Evolutionary conservation across 225 moss, liverwort and hornwort species (phyloP).

Genomic region (Polytrichum commune): DNA sequence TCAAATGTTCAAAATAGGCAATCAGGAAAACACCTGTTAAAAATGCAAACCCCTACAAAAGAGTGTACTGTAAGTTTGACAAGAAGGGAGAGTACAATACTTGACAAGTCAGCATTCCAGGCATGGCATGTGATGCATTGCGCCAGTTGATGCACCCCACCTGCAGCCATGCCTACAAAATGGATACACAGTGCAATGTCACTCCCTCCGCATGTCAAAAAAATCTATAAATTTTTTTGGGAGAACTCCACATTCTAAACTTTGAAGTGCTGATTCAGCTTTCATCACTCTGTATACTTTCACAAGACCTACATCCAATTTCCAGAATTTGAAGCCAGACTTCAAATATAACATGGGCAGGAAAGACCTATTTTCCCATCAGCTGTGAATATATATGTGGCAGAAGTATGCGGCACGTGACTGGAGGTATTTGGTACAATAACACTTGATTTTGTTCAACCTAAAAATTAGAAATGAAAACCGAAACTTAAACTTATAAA

Average conservation of each 20-base stretch:
- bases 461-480: too few relatives aligned
- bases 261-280: too few relatives aligned
- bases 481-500: too few relatives aligned
- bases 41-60: slow-evolving; percentile 9
- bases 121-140: slow-evolving; percentile 93
- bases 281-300: neutral
- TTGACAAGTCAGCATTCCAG: slow-evolving; percentile 94
- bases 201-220: neutral
- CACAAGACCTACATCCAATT: neutral
- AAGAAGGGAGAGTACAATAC: slow-evolving; percentile 28
- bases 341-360: neutral
- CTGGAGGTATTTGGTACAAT: too few relatives aligned
- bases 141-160: slow-evolving; percentile 91
- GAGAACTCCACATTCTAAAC: too few relatives aligned
- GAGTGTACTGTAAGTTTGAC: neutral
- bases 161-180: slow-evolving; percentile 74
- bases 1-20: neutral
- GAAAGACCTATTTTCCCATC: neutral
- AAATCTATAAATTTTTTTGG: too few relatives aligned
- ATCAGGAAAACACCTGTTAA: neutral
- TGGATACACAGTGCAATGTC: neutral
- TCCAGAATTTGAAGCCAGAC: neutral
- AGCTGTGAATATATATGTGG: too few relatives aligned
- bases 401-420: too few relatives aligned
- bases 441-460: too few relatives aligned